A percentile compares a stretch with the other conserved stretches of the same genome.
phyloP scores from a whole-genome alignment of 2,329 filamentous ascomycete species.

The Neonectria hederae region DNA sequence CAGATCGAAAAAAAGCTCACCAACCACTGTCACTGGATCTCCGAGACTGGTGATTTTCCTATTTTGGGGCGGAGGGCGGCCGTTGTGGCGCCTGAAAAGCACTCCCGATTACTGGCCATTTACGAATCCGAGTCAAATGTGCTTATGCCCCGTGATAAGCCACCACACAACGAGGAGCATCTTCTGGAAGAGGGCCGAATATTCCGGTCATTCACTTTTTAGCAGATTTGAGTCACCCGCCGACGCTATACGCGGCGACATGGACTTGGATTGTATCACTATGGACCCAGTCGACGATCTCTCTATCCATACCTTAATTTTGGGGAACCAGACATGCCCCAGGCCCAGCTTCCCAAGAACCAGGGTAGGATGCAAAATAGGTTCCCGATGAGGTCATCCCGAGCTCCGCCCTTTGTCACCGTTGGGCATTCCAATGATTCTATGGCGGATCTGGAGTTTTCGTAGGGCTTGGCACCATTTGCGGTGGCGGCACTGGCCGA shows the following conservation, averaged over 20 bases:
- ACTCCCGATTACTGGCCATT: slow-evolving; percentile 4
- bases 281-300: background rate
- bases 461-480: slow-evolving; percentile 23
- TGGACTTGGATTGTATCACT: slow-evolving; percentile 3
- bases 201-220: background rate
- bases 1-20: slow-evolving; percentile 12
- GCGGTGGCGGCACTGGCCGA: slow-evolving; percentile 30
- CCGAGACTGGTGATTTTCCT: slow-evolving; percentile 1
- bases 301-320: slow-evolving; percentile 2
- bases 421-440: slow-evolving; percentile 21
- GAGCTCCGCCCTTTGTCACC: background rate
- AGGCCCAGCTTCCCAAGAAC: slow-evolving; percentile 15
- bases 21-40: slow-evolving; percentile 2
- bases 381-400: slow-evolving; percentile 35
- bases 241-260: background rate
- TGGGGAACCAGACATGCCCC: slow-evolving; percentile 3
- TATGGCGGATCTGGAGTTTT: slow-evolving; percentile 28
- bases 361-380: slow-evolving; percentile 17
- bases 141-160: slow-evolving; percentile 3
- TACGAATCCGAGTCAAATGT: slow-evolving; percentile 6
- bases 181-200: slow-evolving; percentile 7
- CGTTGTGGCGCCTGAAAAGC: slow-evolving; percentile 3
- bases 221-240: slow-evolving; percentile 9
- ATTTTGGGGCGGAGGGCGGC: slow-evolving; percentile 9
- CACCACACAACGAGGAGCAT: background rate